Percentiles rank a stretch among this genome's conserved stretches.
Conservation (phyloP, 78 protist species). For the Chrysochromulina parva region DNA sequence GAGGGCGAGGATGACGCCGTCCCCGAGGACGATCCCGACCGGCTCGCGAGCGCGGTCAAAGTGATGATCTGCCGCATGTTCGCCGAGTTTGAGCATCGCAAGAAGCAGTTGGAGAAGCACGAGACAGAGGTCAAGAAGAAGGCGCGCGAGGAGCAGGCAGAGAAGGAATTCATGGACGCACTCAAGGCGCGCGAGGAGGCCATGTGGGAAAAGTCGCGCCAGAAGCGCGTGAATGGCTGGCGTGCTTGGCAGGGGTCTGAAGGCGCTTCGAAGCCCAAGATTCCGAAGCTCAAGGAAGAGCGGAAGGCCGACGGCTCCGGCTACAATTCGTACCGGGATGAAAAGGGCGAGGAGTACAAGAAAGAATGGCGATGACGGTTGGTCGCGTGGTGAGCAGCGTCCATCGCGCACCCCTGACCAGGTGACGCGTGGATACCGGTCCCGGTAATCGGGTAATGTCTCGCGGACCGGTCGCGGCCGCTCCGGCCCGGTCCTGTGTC, state of each 20-base stretch:
- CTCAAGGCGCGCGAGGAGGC: not conserved
- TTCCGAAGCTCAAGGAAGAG: not conserved
- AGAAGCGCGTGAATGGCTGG: conserved; percentile 33
- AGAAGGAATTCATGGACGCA: not conserved
- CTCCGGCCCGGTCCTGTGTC: no score
- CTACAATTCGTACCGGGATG: not conserved
- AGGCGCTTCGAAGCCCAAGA: not conserved
- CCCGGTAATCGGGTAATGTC: no score
- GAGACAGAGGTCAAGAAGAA: not conserved
- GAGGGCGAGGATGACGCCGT: not conserved
- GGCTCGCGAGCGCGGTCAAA: not conserved
- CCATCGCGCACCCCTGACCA: no score
- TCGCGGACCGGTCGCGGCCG: no score
- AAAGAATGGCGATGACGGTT: conserved; percentile 6
- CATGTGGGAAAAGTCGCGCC: conserved; percentile 8
- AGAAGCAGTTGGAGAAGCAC: not conserved
- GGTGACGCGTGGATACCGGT: no score
- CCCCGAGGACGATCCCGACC: conserved; percentile 15
- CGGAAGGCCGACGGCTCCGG: not conserved
- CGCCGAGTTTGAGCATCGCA: conserved; percentile 13
- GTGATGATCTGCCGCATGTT: conserved; percentile 1
- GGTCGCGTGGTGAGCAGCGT: no score
- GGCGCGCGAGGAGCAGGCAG: conserved; percentile 3
- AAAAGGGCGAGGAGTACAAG: not conserved
- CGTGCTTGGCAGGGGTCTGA: not conserved